These are phyloP conservation scores for Didymella keratinophila DNA, from an alignment of 2,329 filamentous ascomycete genomes.

Conservation along the genomic window DNA sequence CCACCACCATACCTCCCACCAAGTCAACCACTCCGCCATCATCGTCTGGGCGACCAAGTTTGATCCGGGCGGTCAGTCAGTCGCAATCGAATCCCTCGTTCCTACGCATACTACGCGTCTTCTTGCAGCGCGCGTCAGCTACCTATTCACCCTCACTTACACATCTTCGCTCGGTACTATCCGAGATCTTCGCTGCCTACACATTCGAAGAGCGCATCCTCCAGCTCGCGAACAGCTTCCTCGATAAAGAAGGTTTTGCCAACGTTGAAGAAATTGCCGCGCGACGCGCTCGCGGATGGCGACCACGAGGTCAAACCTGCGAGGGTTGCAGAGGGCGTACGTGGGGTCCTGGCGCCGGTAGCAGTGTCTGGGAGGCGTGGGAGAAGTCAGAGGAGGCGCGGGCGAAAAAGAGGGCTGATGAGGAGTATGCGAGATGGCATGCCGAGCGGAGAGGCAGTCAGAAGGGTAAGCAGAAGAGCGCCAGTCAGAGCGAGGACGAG, in stretches of 20 bases:
- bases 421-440: constrained; percentile 37
- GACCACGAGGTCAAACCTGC: constrained; percentile 84
- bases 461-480: constrained; percentile 54
- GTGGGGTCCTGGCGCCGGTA: constrained; percentile 87
- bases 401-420: constrained; percentile 51
- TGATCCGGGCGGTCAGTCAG: constrained; percentile 34
- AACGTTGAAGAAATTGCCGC: constrained; percentile 78
- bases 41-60: constrained; percentile 29
- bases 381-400: constrained; percentile 54
- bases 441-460: constrained; percentile 56
- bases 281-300: constrained; percentile 85
- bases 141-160: constrained; percentile 81
- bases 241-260: constrained; percentile 88
- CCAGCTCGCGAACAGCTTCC: constrained; percentile 80
- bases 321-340: constrained; percentile 82
- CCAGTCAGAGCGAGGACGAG: constrained; percentile 39
- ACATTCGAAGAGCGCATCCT: constrained; percentile 93
- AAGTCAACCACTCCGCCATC: constrained; percentile 27
- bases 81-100: constrained; percentile 72
- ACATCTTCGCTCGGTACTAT: constrained; percentile 83
- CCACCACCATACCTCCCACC: constrained; percentile 59
- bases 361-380: constrained; percentile 82
- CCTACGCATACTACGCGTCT: constrained; percentile 85
- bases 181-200: constrained; percentile 93
- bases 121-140: constrained; percentile 81